Evolutionary conservation across 331 rosid species (phyloP).

Genomic region (Pyrus hybrid): DNA sequence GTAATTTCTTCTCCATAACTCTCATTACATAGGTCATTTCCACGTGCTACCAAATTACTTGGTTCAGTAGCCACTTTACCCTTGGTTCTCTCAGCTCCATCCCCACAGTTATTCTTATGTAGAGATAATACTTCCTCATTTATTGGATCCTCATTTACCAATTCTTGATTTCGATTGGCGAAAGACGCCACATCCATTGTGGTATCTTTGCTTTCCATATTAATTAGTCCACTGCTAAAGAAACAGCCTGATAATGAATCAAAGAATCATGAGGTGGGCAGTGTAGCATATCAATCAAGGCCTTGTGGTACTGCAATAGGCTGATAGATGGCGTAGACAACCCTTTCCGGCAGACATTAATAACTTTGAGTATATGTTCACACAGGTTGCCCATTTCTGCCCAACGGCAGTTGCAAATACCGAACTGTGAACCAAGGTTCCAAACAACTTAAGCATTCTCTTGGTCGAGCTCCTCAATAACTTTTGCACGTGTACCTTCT

Average conservation of each 20-base stretch:
- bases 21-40: neutral
- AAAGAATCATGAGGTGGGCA: slow-evolving; percentile 83
- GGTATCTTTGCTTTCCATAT: slow-evolving; percentile 28
- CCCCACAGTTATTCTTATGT: slow-evolving; percentile 21
- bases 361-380: slow-evolving; percentile 19
- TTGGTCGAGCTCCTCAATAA: slow-evolving; percentile 43
- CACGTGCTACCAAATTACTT: neutral
- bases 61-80: slow-evolving; percentile 5
- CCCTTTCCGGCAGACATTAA: slow-evolving; percentile 35
- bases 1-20: slow-evolving; percentile 27
- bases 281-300: slow-evolving; percentile 48
- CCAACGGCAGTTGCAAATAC: slow-evolving; percentile 79
- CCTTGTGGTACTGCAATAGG: slow-evolving; percentile 58
- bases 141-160: slow-evolving; percentile 10
- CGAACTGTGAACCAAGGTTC: slow-evolving; percentile 69
- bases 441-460: slow-evolving; percentile 50
- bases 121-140: slow-evolving; percentile 13
- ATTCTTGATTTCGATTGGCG: slow-evolving; percentile 6
- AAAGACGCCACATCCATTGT: slow-evolving; percentile 13
- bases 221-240: slow-evolving; percentile 56
- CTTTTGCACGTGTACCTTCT: slow-evolving; percentile 61
- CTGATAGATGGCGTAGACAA: slow-evolving; percentile 48
- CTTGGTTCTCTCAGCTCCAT: slow-evolving; percentile 18
- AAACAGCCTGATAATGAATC: slow-evolving; percentile 72
- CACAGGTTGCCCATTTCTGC: slow-evolving; percentile 71